Evolutionary conservation across 2,329 filamentous ascomycete genomes (phyloP).

Genomic region (Botrytis squamosa): DNA sequence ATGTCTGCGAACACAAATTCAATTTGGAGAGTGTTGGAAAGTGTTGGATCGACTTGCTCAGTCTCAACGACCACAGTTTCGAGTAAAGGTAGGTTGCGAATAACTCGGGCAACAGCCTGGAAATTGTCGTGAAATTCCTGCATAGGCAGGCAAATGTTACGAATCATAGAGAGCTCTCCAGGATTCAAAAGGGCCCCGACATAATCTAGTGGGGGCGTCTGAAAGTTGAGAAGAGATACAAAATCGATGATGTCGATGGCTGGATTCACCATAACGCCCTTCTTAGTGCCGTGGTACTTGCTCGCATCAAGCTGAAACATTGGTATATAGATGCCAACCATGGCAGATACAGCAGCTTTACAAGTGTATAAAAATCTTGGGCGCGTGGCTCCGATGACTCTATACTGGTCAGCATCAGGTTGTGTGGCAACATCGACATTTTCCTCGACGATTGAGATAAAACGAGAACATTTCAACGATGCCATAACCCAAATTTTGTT

Average conservation of each 20-base stretch:
- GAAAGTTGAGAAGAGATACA: not conserved
- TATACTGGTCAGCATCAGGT: not conserved
- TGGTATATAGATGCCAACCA: not conserved
- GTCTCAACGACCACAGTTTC: not conserved
- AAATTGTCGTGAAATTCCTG: not conserved
- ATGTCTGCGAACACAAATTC: not conserved
- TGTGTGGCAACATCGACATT: not conserved
- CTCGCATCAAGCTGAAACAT: not conserved
- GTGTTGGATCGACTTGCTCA: not conserved
- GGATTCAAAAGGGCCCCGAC: not conserved
- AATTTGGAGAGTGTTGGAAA: not conserved
- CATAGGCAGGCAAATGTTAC: not conserved
- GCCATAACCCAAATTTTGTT: slow-evolving; percentile 3
- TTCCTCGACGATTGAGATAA: not conserved
- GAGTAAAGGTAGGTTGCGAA: slow-evolving; percentile 7
- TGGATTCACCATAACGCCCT: not conserved
- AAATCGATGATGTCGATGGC: not conserved
- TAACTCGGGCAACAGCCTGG: not conserved
- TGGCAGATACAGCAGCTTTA: not conserved
- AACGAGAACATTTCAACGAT: not conserved
- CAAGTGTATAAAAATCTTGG: not conserved
- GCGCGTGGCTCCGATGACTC: not conserved
- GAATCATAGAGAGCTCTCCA: not conserved
- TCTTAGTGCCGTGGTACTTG: not conserved
- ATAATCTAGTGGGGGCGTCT: not conserved